Evolutionary conservation across 495 filamentous ascomycete genomes (phyloP).

Genomic region (Sporormia fimetaria): DNA sequence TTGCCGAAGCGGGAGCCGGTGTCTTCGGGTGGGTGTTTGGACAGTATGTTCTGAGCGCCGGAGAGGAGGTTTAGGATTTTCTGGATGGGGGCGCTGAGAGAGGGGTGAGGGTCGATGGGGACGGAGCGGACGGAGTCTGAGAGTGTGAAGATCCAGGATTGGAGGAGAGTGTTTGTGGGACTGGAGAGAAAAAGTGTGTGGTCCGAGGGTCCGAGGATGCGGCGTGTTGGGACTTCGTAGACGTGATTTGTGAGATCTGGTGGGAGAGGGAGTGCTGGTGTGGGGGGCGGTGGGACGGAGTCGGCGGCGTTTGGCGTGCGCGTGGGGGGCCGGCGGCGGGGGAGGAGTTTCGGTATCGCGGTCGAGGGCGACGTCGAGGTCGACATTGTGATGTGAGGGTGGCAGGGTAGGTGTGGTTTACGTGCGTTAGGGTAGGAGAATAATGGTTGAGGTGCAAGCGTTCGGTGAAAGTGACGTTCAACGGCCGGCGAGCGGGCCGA

Average conservation of each 20-base stretch:
- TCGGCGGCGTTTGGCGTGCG: neutral
- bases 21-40: constrained; percentile 64
- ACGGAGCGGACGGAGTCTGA: constrained; percentile 70
- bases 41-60: constrained; percentile 49
- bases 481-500: too few relatives aligned
- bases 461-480: too few relatives aligned
- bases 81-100: constrained; percentile 45
- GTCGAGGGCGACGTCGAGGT: too few relatives aligned
- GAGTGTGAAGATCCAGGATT: constrained; percentile 75
- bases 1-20: constrained; percentile 91
- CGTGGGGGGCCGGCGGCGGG: constrained; percentile 10
- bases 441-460: too few relatives aligned
- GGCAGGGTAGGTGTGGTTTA: too few relatives aligned
- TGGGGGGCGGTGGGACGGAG: constrained; percentile 43
- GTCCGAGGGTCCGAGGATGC: constrained; percentile 70
- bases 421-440: too few relatives aligned
- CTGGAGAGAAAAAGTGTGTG: constrained; percentile 74
- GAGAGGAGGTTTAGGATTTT: constrained; percentile 62
- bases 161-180: constrained; percentile 61
- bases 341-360: constrained; percentile 19
- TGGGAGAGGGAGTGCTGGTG: constrained; percentile 58
- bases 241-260: constrained; percentile 49
- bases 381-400: too few relatives aligned
- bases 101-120: constrained; percentile 50
- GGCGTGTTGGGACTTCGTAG: constrained; percentile 56